Conservation (phyloP, 2,329 filamentous ascomycete species). For the Neofusicoccum parvum region DNA sequence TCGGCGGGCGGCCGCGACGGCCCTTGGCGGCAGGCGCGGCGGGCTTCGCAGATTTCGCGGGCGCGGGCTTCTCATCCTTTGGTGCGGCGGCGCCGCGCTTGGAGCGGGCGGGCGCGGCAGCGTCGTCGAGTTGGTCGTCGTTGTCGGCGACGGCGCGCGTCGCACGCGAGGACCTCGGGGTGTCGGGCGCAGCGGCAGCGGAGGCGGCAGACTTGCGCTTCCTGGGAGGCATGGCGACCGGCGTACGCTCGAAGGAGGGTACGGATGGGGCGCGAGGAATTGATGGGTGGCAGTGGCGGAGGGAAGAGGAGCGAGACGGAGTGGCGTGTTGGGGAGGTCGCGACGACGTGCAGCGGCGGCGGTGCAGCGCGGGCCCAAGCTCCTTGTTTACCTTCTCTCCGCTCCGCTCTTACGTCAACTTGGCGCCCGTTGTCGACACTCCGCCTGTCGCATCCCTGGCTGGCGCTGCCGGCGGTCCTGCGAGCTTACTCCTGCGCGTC, state of each 20-base stretch:
- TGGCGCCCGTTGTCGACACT: neutral
- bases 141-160: neutral
- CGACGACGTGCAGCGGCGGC: neutral
- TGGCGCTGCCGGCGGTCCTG: neutral
- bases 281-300: neutral
- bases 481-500: neutral
- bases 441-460: neutral
- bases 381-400: neutral
- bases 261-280: neutral
- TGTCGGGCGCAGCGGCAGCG: neutral
- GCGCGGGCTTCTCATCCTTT: neutral
- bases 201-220: slow-evolving; percentile 22
- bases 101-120: neutral
- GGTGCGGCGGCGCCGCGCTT: neutral
- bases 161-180: neutral
- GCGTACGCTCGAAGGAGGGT: neutral
- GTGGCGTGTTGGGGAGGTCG: neutral
- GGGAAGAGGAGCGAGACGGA: neutral
- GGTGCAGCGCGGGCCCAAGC: neutral
- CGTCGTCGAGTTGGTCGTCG: neutral
- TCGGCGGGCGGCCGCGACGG: slow-evolving; percentile 15
- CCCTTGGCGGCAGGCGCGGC: neutral
- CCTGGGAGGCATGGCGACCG: slow-evolving; percentile 21
- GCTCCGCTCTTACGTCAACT: neutral
- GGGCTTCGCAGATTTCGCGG: neutral